Evolutionary conservation across 1,284 basidiomycete species (phyloP).

Genomic region (Pseudozyma thailandica): DNA sequence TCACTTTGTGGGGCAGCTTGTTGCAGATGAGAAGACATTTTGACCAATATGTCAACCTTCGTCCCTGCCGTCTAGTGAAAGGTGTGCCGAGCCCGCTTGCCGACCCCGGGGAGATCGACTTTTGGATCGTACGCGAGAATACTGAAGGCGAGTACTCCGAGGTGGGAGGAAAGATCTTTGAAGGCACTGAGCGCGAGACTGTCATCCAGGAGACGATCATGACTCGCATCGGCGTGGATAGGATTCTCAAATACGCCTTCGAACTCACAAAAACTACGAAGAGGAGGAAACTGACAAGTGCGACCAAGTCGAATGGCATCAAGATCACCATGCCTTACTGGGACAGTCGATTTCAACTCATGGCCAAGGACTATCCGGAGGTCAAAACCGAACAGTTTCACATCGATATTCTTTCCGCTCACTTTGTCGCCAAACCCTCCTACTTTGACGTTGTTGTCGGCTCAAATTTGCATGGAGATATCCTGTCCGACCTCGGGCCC

Average conservation of each 20-base stretch:
- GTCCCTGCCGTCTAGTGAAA: conserved; percentile 72
- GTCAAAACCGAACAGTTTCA: conserved; percentile 67
- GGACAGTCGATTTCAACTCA: conserved; percentile 70
- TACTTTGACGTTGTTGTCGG: conserved; percentile 73
- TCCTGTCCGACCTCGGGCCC: conserved; percentile 73
- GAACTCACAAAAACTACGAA: conserved; percentile 72
- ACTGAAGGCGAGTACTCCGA: conserved; percentile 74
- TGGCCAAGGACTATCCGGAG: conserved; percentile 73
- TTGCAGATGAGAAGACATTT: conserved; percentile 72
- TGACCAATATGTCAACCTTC: conserved; percentile 74
- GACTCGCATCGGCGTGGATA: conserved; percentile 72
- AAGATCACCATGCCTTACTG: conserved; percentile 64
- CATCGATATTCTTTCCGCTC: conserved; percentile 72
- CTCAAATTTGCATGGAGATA: conserved; percentile 74
- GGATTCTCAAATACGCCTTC: conserved; percentile 73
- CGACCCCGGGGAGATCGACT: conserved; percentile 70
- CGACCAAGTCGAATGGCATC: conserved; percentile 69
- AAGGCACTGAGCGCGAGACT: conserved; percentile 68
- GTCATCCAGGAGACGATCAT: conserved; percentile 71
- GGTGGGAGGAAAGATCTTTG: conserved; percentile 71
- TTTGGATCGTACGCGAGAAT: conserved; percentile 73
- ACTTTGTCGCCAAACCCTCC: conserved; percentile 72
- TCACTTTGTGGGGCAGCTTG: conserved; percentile 39
- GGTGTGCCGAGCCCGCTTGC: conserved; percentile 72
- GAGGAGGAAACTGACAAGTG: conserved; percentile 72